Evolutionary conservation across 495 filamentous ascomycete genomes (phyloP), one percentile per base, ranked within the genome.

Genomic region (Aspergillus ostianus): DNA sequence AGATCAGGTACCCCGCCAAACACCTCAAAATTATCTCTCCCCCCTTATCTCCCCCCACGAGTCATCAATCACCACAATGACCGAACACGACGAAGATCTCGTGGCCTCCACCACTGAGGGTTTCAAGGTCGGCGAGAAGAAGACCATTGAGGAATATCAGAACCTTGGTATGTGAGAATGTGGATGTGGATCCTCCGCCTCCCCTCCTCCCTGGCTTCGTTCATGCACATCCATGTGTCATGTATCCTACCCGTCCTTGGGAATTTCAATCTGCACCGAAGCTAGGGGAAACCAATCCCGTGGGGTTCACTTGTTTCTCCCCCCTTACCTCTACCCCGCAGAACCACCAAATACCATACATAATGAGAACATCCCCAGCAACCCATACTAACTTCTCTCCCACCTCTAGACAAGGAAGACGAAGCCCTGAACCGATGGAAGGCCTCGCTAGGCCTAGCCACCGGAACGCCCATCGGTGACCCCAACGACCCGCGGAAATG

Each of bases 121-220:
- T 66, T 98, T 95, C 87, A 97, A 94, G 83, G 87, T 97, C 64
- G 92, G 92, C 64, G 91, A 97, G 84, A 96, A 97, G 86, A 97
- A 97, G 84, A 93, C 90, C 60, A 82, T 98, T 64, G 87, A 91
- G 57, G 91, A 97, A 74, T 97, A 97, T 76, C 77, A 89, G 60
- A 77, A 97, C 67, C 87, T 98, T 73, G 94, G 94, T 97, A 79
- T 71, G 90, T 83, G 41, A 44, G 9, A 41, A 48, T 45, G 41
- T 30, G 47, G 47, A 48, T 45, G 41, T 30, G 47, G 47, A 49
- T 19, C 41, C 20, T 27, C 2, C 18, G 23, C 5, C 20, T 15
- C n/a, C 30, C 13, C 29, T 19, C 20, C 26, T 29, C 29, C 13
- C 21, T 10, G n/a, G 20, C 30, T 41, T 17, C 29, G 53, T n/a